Evolutionary conservation across 306 rosid species (phyloP).

Genomic region (Heteromeles arbutifolia): DNA sequence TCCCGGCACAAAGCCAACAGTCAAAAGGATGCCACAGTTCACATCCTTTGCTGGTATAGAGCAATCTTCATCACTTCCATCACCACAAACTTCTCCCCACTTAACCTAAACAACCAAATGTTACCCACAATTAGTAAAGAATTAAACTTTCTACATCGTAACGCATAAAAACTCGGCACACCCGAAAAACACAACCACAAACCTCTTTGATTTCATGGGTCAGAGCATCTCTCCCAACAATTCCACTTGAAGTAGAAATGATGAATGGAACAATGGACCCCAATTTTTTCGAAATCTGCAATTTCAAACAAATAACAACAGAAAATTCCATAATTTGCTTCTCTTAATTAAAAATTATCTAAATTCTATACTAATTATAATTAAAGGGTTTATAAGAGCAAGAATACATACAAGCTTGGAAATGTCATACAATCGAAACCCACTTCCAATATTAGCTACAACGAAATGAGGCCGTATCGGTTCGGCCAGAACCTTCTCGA

Average conservation of each 20-base stretch:
- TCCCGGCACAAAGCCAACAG: conserved; percentile 68
- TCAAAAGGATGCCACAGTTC: conserved; percentile 54
- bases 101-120: conserved; percentile 26
- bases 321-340: neutral
- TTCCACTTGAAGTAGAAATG: conserved; percentile 45
- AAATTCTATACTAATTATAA: neutral
- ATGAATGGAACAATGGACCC: conserved; percentile 46
- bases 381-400: neutral
- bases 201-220: conserved; percentile 67
- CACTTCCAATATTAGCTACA: conserved; percentile 48
- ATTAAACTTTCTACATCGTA: neutral
- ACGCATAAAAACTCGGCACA: neutral
- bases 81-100: conserved; percentile 23
- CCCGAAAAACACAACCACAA: neutral
- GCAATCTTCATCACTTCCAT: conserved; percentile 15
- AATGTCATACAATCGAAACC: conserved; percentile 25
- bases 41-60: neutral
- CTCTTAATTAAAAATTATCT: neutral
- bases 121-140: neutral
- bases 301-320: neutral
- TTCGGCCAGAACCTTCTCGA: conserved; percentile 50
- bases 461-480: conserved; percentile 72
- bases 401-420: conserved; percentile 39
- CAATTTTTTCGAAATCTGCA: conserved; percentile 37
- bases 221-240: conserved; percentile 56